A percentile compares a stretch with the other conserved stretches of the same genome.
Evolutionary conservation across 129 eudicot genomes (phyloP).

Genomic region (Escallonia rubra): DNA sequence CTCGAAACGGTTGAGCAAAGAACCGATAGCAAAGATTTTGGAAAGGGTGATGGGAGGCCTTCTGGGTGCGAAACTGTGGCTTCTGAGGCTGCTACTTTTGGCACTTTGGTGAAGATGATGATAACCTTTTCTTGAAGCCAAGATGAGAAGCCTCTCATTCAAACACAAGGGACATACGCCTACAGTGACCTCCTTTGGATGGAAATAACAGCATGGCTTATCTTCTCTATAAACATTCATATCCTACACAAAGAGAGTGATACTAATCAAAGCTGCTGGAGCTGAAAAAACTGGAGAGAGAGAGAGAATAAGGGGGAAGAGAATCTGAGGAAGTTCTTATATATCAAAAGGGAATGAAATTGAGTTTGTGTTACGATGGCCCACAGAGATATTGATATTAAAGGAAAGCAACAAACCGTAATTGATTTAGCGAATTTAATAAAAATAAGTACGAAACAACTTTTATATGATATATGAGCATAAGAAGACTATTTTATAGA

Average conservation of each 20-base stretch:
- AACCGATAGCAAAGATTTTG: conserved; percentile 25
- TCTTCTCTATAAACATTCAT: conserved; percentile 18
- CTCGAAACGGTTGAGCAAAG: conserved; percentile 21
- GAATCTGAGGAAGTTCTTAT: not conserved
- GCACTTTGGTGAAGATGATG: not conserved
- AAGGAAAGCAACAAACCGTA: no score
- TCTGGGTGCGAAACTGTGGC: no score
- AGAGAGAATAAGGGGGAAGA: conserved; percentile 1
- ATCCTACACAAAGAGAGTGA: not conserved
- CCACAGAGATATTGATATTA: no score
- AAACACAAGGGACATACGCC: conserved; percentile 55
- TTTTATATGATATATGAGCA: no score
- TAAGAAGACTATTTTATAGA: no score
- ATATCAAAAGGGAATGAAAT: not conserved
- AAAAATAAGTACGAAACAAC: no score
- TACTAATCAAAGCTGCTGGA: no score
- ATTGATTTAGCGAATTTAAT: no score
- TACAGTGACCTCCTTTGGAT: conserved; percentile 31
- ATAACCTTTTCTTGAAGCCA: conserved; percentile 26
- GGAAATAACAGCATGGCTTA: conserved; percentile 30
- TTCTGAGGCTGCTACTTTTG: not conserved
- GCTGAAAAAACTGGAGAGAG: not conserved
- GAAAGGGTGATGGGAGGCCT: not conserved
- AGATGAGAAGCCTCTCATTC: conserved; percentile 40
- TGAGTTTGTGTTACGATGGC: not conserved